Evolutionary conservation across 257 asterid species (phyloP), one percentile per base, ranked within the genome.

Genomic region (Anisodus tanguticus): DNA sequence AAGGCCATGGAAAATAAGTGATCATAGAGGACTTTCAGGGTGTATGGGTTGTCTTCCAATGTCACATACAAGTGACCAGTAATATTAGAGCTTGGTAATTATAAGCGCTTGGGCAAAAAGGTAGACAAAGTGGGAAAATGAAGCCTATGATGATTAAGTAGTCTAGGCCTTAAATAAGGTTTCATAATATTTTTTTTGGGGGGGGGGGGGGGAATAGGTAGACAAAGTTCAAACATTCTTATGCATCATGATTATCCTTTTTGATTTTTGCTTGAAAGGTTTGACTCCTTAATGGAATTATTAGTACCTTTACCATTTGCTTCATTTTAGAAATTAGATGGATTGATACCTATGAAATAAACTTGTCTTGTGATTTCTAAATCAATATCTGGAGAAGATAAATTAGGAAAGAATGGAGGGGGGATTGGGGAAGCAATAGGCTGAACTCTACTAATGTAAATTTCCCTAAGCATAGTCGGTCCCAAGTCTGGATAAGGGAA

Each of bases 131-230:
- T 53, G 68, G 66, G 26, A 66, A 64, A 55, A 79, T 70, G 83
- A 76, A 85, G 39, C 80, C 86, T 85, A 87, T 87, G 89, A 85
- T 85, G 53, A 74, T 62, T 78, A 39, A 26, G 82, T 88, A 74
- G 88, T 80, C 79, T 68, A 74, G 86, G 54, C 9, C 76, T 8
- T 37, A 4, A 80, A 87, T 76, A 13, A 79, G 43, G 17, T 22
- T 85, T 89, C 85, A 64, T 80, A 83, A 58, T 47, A 0, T 0
- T 22, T 22, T 22, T 22, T 22, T 22, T 22, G 26, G 26, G 26
- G 26, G 26, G 26, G 16, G 8, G 37, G 10, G 66, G 9, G 57
- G 47, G 2, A 16, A 35, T 22, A 19, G 12, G 51, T 57, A 68
- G 72, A 77, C 71, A 74, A 81, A 41, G 72, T 70, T 37, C 26